Evolutionary conservation across 2,329 filamentous ascomycete genomes (phyloP), one percentile per base, ranked within the genome.

Genomic region (Penicillium hordei): DNA sequence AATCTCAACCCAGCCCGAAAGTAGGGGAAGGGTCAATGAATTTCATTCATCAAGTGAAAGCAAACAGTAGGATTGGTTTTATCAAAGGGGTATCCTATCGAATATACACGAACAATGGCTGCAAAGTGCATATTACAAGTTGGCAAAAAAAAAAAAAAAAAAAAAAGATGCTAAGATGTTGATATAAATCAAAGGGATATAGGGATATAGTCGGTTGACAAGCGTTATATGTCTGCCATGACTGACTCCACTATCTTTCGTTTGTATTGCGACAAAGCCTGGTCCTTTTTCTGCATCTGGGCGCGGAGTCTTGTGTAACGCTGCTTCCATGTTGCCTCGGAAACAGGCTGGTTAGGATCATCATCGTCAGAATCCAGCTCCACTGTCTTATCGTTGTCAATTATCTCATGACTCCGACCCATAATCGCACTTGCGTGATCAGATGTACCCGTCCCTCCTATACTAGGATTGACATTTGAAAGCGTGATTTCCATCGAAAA

Each of bases 221-320:
- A 17, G 19, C 5, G 10, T 65, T 59, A 76, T 34, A 76, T 70
- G 55, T 76, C 73, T 39, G 72, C 70, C 75, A 78, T 77, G n/a
- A 78, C 75, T 17, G 73, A 75, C 60, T 77, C 74, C 17, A 78
- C 66, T 31, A 78, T 75, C 45, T 71, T 76, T 34, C 75, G 74
- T 55, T 76, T 77, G 52, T 77, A 77, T 42, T 75, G 67, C 1
- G 70, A 68, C 29, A 77, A 56, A 23, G 74, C 67, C 15, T 69
- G 66, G 13, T 78, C 75, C 43, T 72, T 74, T 56, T 71, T 76
- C 52, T 72, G 71, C 66, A 74, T 70, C 52, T 77, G 74, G 33
- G 69, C 68, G 15, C 71, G 71, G 21, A 77, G 64, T 33, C 69
- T 72, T 58, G 73, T 51, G 50, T 76, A 77, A 10, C 73, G 69